Evolutionary conservation across 768 basidiomycete genomes (phyloP).

Genomic region (Gloeophyllum trabeum): DNA sequence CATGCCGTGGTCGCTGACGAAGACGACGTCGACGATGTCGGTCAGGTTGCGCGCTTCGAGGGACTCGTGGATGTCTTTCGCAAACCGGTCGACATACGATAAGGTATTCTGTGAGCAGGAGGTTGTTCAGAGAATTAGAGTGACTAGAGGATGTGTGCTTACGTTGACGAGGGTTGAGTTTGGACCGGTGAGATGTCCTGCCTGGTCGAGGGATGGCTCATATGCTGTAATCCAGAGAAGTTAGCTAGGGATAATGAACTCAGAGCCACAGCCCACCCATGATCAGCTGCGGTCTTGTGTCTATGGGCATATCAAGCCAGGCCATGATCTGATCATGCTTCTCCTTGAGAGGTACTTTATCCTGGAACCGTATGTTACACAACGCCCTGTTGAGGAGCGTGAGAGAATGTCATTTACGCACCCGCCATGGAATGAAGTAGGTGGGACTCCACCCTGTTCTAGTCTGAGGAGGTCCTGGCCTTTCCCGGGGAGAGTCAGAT

Average conservation of each 20-base stretch:
- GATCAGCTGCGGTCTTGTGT: constrained; percentile 67
- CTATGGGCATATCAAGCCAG: constrained; percentile 76
- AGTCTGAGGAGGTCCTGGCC: constrained; percentile 79
- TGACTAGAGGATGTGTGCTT: constrained; percentile 13
- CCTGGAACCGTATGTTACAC: constrained; percentile 15
- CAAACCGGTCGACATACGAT: constrained; percentile 58
- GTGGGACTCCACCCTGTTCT: constrained; percentile 51
- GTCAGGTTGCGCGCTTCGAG: constrained; percentile 65
- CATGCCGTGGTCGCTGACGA: constrained; percentile 92
- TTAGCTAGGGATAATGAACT: background rate
- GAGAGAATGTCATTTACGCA: constrained; percentile 16
- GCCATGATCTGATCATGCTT: constrained; percentile 69
- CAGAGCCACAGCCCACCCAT: constrained; percentile 34
- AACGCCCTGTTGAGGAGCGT: background rate
- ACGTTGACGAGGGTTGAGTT: constrained; percentile 63
- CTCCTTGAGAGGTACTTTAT: constrained; percentile 49
- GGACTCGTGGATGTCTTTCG: constrained; percentile 51
- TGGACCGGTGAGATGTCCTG: constrained; percentile 66
- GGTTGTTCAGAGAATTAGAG: background rate
- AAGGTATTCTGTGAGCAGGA: constrained; percentile 42
- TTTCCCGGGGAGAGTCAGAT: constrained; percentile 14
- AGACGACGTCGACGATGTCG: constrained; percentile 78
- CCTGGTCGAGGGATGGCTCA: constrained; percentile 80
- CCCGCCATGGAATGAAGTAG: constrained; percentile 75
- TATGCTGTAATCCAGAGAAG: constrained; percentile 36